These are phyloP conservation scores for Linum tenue DNA, from an alignment of 345 rosid genomes.

Conservation along the genomic window DNA sequence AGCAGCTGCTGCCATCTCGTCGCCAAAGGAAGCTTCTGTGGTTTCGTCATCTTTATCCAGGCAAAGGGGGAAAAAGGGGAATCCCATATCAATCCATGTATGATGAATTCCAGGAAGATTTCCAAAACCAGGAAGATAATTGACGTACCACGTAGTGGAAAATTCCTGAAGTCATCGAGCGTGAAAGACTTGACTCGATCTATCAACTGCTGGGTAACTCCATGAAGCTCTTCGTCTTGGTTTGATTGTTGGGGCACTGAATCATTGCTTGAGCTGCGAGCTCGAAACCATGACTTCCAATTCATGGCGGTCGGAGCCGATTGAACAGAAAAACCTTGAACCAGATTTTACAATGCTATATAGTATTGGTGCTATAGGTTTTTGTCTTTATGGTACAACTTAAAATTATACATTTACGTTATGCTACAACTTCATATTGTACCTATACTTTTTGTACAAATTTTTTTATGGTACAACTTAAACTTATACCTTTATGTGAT, in stretches of 20 bases:
- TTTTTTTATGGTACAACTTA: too few species aligned
- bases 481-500: too few species aligned
- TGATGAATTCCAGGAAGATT: not conserved
- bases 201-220: conserved; percentile 56
- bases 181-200: conserved; percentile 56
- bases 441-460: too few species aligned
- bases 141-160: conserved; percentile 45
- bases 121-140: not conserved
- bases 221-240: conserved; percentile 36
- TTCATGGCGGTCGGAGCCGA: not conserved
- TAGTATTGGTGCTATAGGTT: too few species aligned
- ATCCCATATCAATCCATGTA: not conserved
- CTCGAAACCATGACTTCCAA: not conserved
- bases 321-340: not conserved
- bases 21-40: conserved; percentile 17
- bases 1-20: conserved; percentile 9
- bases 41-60: conserved; percentile 29
- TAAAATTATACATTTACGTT: too few species aligned
- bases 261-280: not conserved
- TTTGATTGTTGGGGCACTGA: conserved; percentile 6
- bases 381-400: too few species aligned
- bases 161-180: conserved; percentile 65
- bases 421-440: too few species aligned
- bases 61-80: not conserved
- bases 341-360: too few species aligned